Evolutionary conservation across 805 yeast genomes (phyloP).

Genomic region (Kluyveromyces siamensis): DNA sequence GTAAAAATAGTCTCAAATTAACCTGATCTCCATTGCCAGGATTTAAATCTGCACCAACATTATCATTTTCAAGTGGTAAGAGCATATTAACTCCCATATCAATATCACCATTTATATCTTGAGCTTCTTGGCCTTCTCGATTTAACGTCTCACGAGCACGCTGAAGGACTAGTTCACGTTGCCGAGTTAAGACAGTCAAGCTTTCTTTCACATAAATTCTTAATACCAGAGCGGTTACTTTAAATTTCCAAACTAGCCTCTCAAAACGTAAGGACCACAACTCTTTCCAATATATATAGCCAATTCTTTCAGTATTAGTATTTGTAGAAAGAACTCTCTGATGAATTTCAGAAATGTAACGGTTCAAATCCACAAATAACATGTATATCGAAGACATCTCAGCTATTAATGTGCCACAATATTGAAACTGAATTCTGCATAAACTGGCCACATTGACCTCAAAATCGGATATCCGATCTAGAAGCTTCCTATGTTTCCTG

Average conservation of each 20-base stretch:
- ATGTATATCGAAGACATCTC: constrained; percentile 27
- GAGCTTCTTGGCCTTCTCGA: neutral
- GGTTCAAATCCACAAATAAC: constrained; percentile 25
- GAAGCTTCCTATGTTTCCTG: constrained; percentile 23
- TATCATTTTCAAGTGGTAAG: neutral
- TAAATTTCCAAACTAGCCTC: constrained; percentile 21
- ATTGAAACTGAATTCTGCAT: constrained; percentile 29
- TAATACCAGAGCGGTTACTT: constrained; percentile 25
- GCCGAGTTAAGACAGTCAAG: constrained; percentile 25
- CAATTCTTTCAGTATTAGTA: constrained; percentile 16
- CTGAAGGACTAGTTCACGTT: constrained; percentile 24
- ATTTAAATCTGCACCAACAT: neutral
- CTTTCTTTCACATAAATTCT: constrained; percentile 27
- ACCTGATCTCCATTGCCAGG: constrained; percentile 6
- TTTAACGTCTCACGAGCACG: constrained; percentile 17
- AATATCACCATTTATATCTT: constrained; percentile 1
- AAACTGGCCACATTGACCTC: constrained; percentile 30
- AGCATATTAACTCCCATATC: constrained; percentile 2
- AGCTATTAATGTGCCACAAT: constrained; percentile 27
- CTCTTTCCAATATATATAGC: constrained; percentile 22
- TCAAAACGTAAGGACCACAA: constrained; percentile 20
- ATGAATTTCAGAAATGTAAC: constrained; percentile 22
- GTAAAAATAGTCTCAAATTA: neutral
- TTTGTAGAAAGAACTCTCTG: constrained; percentile 15
- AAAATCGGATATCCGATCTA: constrained; percentile 27